Evolutionary conservation across 2,329 filamentous ascomycete genomes (phyloP), one percentile per base, ranked within the genome.

Genomic region (Chrysosphaeria jannelii): DNA sequence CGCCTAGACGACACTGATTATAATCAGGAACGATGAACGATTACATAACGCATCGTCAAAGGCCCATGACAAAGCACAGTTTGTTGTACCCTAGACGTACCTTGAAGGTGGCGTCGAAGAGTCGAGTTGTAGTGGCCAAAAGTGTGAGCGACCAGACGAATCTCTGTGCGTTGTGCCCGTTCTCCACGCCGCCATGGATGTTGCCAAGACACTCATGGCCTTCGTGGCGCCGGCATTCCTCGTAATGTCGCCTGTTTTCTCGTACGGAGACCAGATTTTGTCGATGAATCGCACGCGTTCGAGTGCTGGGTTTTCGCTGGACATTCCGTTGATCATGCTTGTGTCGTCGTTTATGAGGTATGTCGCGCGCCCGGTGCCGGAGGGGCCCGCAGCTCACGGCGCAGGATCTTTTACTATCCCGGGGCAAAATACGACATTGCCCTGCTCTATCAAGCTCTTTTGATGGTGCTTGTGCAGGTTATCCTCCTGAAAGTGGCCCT

Each of bases 311-410:
- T 33, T 33, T 44, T 70, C 64, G 10, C 50, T 71, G 30, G 65
- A 71, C 35, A 70, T 69, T 21, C 65, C 65, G 15, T 45, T 71
- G 27, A 71, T 71, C 30, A 71, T 71, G 65, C 55, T 71, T 23
- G 52, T 69, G 25, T 61, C 65, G 14, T 70, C 63, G 4, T 45
- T 70, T 25, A 44, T 68, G 26, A 61, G 62, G 59, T 68, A 37
- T 22, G 46, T 28, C 14, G 22, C 15, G 16, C 22, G 8, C 14
- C 9, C n/a, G 7, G 10, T 23, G 11, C 14, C 17, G 11, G 13
- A 21, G n/a, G 5, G 7, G 9, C 4, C n/a, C n/a, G n/a, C n/a
- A n/a, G n/a, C n/a, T n/a, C n/a, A n/a, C n/a, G n/a, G n/a, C n/a
- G n/a, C 15, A 66, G 62, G 40, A 56, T 70, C 35, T 70, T 69